phyloP scores from a whole-genome alignment of 2,329 filamentous ascomycete genomes.

The Elsinoe necatrix region DNA sequence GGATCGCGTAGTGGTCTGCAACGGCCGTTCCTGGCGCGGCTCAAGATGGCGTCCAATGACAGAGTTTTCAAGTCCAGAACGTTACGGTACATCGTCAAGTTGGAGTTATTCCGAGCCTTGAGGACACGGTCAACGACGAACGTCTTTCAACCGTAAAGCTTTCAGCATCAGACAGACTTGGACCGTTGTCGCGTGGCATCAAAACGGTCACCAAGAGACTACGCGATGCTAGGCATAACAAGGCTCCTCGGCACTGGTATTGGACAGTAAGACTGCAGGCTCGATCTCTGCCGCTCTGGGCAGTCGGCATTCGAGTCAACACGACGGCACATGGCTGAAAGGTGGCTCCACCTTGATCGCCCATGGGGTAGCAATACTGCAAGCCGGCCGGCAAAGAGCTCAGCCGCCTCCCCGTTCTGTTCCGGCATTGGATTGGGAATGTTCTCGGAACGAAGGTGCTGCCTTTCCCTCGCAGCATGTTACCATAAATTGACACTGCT shows the following conservation, averaged over 20 bases:
- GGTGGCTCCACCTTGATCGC: neutral
- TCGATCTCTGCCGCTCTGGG: neutral
- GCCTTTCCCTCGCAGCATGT: no score
- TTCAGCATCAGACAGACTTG: neutral
- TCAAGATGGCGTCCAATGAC: neutral
- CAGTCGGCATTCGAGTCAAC: neutral
- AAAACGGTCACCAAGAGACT: neutral
- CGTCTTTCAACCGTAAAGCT: neutral
- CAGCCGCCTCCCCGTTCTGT: neutral
- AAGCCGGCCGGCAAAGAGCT: neutral
- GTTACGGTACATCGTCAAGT: neutral
- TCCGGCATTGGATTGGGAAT: neutral
- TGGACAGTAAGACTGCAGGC: neutral
- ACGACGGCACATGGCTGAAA: neutral
- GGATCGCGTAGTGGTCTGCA: neutral
- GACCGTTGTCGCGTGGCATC: neutral
- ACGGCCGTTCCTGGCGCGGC: neutral
- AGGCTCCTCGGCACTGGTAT: neutral
- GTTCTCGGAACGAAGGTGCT: neutral
- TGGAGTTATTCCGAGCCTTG: constrained; percentile 1
- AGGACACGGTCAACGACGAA: neutral
- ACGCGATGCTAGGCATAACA: neutral
- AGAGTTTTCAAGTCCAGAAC: neutral
- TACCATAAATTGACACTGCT: no score
- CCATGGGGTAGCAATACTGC: neutral